A percentile compares a stretch with the other conserved stretches of the same genome.
Conservation (phyloP, 495 filamentous ascomycete genomes). For the Tetracladium setigerum region DNA sequence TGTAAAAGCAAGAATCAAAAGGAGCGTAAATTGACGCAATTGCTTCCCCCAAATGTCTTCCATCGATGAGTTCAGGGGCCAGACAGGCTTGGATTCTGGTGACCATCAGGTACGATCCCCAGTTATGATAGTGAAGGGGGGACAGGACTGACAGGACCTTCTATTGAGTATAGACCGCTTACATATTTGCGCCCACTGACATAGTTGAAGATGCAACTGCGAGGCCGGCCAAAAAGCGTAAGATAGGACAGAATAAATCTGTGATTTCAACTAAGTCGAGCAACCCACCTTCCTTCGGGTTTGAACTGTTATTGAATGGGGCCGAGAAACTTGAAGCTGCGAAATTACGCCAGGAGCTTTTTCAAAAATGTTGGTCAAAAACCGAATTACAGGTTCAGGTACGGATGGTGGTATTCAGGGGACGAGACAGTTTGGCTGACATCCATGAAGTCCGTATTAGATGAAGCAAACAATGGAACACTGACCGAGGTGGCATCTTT, state of each 20-base stretch:
- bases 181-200: constrained; percentile 55
- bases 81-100: constrained; percentile 13
- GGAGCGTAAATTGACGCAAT: no score
- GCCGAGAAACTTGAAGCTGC: constrained; percentile 46
- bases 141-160: background rate
- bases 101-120: constrained; percentile 19
- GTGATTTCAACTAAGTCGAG: constrained; percentile 8
- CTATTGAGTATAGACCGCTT: constrained; percentile 47
- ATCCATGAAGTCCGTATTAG: constrained; percentile 43
- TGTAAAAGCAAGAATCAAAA: no score
- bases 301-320: constrained; percentile 57
- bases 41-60: constrained; percentile 13
- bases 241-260: constrained; percentile 31
- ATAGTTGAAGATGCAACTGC: constrained; percentile 20
- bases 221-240: constrained; percentile 60
- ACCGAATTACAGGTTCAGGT: constrained; percentile 68
- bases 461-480: constrained; percentile 53
- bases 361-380: constrained; percentile 56
- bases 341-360: constrained; percentile 51
- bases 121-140: background rate
- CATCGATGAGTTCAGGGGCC: constrained; percentile 11
- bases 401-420: background rate
- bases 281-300: constrained; percentile 24
- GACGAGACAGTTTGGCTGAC: background rate
- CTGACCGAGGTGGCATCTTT: constrained; percentile 60